Conservation (phyloP, 495 filamentous ascomycete genomes). For the Pseudevernia furfuracea region DNA sequence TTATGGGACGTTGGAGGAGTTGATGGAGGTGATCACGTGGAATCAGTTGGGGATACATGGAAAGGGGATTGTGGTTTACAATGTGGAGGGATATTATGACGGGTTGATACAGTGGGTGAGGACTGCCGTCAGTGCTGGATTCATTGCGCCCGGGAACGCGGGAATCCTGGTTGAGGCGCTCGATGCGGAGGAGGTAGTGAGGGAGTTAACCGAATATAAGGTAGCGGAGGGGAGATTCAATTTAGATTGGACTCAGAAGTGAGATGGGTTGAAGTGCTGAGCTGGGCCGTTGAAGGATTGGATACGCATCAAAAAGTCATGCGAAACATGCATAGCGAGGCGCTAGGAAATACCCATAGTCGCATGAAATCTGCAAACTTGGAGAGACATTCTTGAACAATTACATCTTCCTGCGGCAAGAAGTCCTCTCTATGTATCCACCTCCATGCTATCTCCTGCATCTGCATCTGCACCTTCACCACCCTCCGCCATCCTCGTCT, state of each 20-base stretch:
- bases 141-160: constrained; percentile 59
- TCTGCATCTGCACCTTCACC: constrained; percentile 34
- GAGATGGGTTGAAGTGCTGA: constrained; percentile 11
- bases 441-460: constrained; percentile 36
- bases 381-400: background rate
- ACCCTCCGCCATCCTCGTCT: constrained; percentile 44
- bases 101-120: constrained; percentile 75
- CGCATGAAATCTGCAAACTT: background rate
- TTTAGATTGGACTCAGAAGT: constrained; percentile 72
- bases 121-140: constrained; percentile 67
- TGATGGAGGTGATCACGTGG: constrained; percentile 96
- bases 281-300: background rate
- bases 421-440: constrained; percentile 30
- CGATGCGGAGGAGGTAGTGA: constrained; percentile 62
- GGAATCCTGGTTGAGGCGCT: constrained; percentile 71
- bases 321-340: constrained; percentile 18
- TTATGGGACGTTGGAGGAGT: constrained; percentile 91
- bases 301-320: background rate
- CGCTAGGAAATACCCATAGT: constrained; percentile 6
- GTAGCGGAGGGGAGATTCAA: constrained; percentile 64
- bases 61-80: constrained; percentile 70
- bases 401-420: background rate
- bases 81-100: constrained; percentile 87
- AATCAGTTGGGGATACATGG: constrained; percentile 94
- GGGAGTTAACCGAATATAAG: constrained; percentile 63